phyloP scores from a whole-genome alignment of 2,329 filamentous ascomycete genomes.

The Ophiostoma ips region DNA sequence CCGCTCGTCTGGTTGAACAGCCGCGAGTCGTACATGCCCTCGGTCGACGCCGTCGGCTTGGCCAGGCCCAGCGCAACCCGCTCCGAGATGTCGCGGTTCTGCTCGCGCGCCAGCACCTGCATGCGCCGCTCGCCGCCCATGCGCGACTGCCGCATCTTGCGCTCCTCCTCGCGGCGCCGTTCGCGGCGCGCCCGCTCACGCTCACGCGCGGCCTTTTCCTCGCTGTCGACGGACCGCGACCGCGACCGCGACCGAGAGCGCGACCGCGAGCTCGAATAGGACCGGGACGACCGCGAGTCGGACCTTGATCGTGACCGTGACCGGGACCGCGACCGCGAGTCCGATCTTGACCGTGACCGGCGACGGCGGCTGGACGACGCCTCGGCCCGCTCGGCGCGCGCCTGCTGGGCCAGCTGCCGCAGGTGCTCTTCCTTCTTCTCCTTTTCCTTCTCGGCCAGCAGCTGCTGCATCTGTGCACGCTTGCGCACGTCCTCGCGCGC shows the following conservation, averaged over 20 bases:
- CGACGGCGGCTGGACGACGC: conserved; percentile 11
- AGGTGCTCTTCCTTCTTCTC: conserved; percentile 85
- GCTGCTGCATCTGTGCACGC: conserved; percentile 86
- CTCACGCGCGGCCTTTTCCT: conserved; percentile 58
- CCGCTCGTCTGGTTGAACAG: conserved; percentile 90
- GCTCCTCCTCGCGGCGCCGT: conserved; percentile 66
- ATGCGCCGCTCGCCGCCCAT: conserved; percentile 91
- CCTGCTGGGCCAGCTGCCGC: conserved; percentile 76
- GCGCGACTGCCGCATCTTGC: conserved; percentile 79
- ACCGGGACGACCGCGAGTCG: conserved; percentile 10
- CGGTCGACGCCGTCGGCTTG: conserved; percentile 81
- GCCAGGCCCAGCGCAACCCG: conserved; percentile 90
- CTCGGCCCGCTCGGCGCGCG: conserved; percentile 60
- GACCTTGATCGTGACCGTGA: neutral
- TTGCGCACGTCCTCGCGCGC: conserved; percentile 92
- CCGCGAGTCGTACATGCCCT: conserved; percentile 93
- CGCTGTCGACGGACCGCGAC: conserved; percentile 30
- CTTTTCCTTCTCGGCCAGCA: conserved; percentile 93
- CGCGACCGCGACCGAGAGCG: conserved; percentile 18
- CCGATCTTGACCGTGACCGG: neutral
- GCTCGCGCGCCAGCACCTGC: conserved; percentile 86
- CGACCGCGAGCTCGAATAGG: neutral
- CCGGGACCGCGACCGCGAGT: neutral
- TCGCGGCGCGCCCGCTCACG: conserved; percentile 68
- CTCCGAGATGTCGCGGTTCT: conserved; percentile 92